A percentile compares a stretch with the other conserved stretches of the same genome.
These are phyloP conservation scores for Ceriops zippeliana DNA, from an alignment of 345 rosid genomes.

Conservation along the genomic window DNA sequence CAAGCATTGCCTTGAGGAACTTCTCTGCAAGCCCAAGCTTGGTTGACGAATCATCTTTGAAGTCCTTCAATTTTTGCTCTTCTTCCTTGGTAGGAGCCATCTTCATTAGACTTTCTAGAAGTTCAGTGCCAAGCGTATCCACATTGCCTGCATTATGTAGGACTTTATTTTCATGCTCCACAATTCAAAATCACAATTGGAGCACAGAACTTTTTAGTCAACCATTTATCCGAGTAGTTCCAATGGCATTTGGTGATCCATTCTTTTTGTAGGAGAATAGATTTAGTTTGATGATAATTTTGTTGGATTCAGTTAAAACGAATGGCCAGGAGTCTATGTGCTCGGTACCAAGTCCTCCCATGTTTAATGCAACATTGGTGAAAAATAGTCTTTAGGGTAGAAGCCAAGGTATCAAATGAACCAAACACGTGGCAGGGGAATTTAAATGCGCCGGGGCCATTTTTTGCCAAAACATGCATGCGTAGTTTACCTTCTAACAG, in stretches of 20 bases:
- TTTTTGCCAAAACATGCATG: conserved; percentile 2
- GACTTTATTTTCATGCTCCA: conserved; percentile 11
- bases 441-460: background rate
- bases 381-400: background rate
- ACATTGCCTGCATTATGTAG: conserved; percentile 61
- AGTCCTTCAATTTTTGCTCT: conserved; percentile 76
- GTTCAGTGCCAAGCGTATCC: conserved; percentile 88
- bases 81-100: conserved; percentile 97
- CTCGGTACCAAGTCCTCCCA: too few relatives aligned
- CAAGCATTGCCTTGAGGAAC: conserved; percentile 78
- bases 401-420: background rate
- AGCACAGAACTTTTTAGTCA: background rate
- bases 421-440: background rate
- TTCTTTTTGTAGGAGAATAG: too few relatives aligned
- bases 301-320: too few relatives aligned
- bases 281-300: too few relatives aligned
- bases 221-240: too few relatives aligned
- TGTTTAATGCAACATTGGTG: too few relatives aligned
- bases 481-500: conserved; percentile 81
- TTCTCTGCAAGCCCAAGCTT: conserved; percentile 93
- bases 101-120: conserved; percentile 85
- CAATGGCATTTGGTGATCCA: too few relatives aligned
- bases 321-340: too few relatives aligned
- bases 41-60: conserved; percentile 66
- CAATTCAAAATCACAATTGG: background rate